Percentiles rank a stretch among this genome's conserved stretches.
Evolutionary conservation across 225 moss, liverwort and hornwort species (phyloP).

Genomic region (Sphagnum contortum): DNA sequence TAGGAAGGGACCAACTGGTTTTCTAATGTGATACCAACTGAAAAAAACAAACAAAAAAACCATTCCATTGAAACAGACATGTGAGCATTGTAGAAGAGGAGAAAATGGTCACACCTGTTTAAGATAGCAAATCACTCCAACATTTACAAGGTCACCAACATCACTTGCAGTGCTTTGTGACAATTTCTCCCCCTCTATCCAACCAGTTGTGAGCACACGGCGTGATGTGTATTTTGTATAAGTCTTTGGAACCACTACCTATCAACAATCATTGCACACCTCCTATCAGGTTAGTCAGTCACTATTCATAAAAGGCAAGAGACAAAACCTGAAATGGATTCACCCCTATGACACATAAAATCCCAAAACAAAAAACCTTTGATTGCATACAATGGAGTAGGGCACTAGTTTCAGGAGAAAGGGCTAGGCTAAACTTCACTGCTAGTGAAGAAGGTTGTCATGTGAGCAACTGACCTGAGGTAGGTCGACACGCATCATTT

Average conservation of each 20-base stretch:
- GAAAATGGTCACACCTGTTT: conserved; percentile 50
- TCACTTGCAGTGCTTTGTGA: conserved; percentile 90
- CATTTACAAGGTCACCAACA: conserved; percentile 92
- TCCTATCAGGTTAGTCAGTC: not conserved
- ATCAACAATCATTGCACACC: not conserved
- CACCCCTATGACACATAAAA: not conserved
- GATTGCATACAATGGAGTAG: not conserved
- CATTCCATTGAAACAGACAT: too few species aligned
- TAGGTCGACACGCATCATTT: conserved; percentile 80
- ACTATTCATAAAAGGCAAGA: not conserved
- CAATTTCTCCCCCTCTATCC: conserved; percentile 97
- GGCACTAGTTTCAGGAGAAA: too few species aligned
- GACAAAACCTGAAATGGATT: not conserved
- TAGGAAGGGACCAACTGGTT: too few species aligned
- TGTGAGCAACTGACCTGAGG: conserved; percentile 51
- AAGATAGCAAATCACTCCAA: conserved; percentile 95
- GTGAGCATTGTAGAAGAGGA: too few species aligned
- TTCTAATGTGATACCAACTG: too few species aligned
- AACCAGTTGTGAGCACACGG: conserved; percentile 88
- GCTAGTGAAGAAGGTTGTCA: too few species aligned
- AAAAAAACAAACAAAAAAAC: too few species aligned
- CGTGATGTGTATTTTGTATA: conserved; percentile 80
- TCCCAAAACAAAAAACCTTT: not conserved
- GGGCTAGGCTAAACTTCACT: too few species aligned
- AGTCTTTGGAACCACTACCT: conserved; percentile 94